A percentile compares a stretch with the other conserved stretches of the same genome.
Evolutionary conservation across 2,329 filamentous ascomycete species (phyloP).

Genomic region (Penicillium thymicola): DNA sequence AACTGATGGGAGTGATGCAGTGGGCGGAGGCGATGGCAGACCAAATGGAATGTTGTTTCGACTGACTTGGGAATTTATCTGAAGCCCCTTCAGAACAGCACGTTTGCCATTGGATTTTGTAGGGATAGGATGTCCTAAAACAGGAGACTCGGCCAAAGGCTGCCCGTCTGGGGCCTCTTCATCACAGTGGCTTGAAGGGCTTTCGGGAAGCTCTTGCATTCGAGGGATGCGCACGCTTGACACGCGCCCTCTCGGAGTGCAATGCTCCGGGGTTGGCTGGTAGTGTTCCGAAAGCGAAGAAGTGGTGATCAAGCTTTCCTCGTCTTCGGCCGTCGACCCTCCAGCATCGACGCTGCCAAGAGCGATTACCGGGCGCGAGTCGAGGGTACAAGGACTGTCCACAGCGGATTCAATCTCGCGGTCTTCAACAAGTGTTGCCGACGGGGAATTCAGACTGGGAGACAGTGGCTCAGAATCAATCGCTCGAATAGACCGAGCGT

Average conservation of each 20-base stretch:
- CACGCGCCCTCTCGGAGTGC: conserved; percentile 11
- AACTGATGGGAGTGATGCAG: conserved; percentile 23
- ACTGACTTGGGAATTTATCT: conserved; percentile 13
- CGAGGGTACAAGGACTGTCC: conserved; percentile 1
- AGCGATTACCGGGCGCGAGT: conserved; percentile 7
- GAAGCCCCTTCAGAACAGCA: conserved; percentile 7
- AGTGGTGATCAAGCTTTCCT: conserved; percentile 4
- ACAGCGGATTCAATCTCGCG: neutral
- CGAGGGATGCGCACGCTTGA: conserved; percentile 17
- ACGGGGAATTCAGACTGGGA: conserved; percentile 1
- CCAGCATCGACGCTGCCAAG: conserved; percentile 6
- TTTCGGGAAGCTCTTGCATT: conserved; percentile 15
- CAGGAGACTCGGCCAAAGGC: conserved; percentile 22
- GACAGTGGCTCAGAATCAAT: conserved; percentile 1
- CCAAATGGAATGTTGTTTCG: conserved; percentile 22
- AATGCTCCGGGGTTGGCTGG: conserved; percentile 15
- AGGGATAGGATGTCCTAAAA: conserved; percentile 14
- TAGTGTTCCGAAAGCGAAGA: conserved; percentile 11
- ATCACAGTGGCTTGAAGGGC: neutral
- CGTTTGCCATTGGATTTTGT: conserved; percentile 10
- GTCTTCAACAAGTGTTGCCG: conserved; percentile 8
- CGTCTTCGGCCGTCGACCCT: conserved; percentile 8
- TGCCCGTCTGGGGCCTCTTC: conserved; percentile 3
- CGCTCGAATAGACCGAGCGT: conserved; percentile 5
- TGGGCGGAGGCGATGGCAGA: conserved; percentile 27